A percentile compares a stretch with the other conserved stretches of the same genome.
Conservation (phyloP, 2,329 filamentous ascomycete species). For the Claviceps capensis region DNA sequence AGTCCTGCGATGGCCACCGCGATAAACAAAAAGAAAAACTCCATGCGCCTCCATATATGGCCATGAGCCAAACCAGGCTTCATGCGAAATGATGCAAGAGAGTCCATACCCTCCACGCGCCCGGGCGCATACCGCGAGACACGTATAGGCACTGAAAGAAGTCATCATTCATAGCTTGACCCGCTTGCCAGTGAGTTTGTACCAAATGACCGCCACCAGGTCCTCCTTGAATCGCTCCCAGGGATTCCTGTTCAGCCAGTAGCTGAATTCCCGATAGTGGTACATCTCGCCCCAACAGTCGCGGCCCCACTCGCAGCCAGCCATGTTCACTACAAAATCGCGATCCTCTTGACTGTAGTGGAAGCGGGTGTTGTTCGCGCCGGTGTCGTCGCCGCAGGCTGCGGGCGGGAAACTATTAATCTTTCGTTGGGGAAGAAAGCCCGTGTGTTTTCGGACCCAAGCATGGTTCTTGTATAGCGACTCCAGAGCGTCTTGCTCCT, state of each 20-base stretch:
- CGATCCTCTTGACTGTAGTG: constrained; percentile 79
- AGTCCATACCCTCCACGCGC: background rate
- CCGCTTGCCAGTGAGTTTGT: constrained; percentile 47
- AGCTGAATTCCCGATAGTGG: constrained; percentile 81
- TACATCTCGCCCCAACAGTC: constrained; percentile 99
- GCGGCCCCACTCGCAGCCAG: constrained; percentile 89
- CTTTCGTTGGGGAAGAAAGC: constrained; percentile 78
- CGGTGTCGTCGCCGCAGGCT: constrained; percentile 61
- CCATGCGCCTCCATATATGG: background rate
- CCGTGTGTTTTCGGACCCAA: constrained; percentile 80
- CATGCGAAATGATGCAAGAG: background rate
- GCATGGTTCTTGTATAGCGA: constrained; percentile 84
- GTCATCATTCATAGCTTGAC: constrained; percentile 33
- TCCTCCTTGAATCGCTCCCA: constrained; percentile 71
- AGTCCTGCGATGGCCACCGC: background rate
- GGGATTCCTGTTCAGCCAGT: constrained; percentile 67
- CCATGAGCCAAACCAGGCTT: background rate
- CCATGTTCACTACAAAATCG: constrained; percentile 97
- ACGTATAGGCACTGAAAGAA: background rate
- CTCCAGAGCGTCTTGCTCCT: constrained; percentile 91
- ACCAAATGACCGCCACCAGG: constrained; percentile 45
- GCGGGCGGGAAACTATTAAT: constrained; percentile 91
- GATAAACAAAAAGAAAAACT: background rate
- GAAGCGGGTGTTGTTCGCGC: constrained; percentile 55
- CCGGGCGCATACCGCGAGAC: no score